Conservation (phyloP, 2,329 filamentous ascomycete genomes). For the Colletotrichum horii region DNA sequence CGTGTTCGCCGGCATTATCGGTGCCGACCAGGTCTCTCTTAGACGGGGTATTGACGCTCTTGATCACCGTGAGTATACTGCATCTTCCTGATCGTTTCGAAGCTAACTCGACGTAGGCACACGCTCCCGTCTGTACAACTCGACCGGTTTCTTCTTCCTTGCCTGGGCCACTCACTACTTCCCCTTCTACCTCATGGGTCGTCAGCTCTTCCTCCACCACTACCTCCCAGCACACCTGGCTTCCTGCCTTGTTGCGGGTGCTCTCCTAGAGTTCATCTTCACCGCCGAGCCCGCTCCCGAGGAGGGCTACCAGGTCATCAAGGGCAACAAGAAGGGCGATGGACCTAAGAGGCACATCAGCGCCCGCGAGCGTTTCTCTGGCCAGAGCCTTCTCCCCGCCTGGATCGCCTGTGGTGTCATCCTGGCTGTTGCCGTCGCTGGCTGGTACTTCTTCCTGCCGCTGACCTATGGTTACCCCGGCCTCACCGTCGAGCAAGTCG, state of each 20-base stretch:
- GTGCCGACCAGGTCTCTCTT: constrained; percentile 91
- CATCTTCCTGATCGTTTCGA: neutral
- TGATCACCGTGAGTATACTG: constrained; percentile 78
- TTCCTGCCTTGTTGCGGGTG: constrained; percentile 86
- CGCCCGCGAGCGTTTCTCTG: constrained; percentile 81
- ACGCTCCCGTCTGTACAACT: constrained; percentile 95
- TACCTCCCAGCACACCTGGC: constrained; percentile 95
- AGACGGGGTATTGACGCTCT: constrained; percentile 92
- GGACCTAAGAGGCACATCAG: constrained; percentile 67
- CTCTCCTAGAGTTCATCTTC: constrained; percentile 94
- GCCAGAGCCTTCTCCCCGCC: constrained; percentile 75
- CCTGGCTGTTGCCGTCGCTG: constrained; percentile 69
- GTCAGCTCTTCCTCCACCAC: constrained; percentile 97
- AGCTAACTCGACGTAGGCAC: constrained; percentile 65
- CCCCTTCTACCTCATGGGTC: constrained; percentile 97
- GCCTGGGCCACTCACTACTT: constrained; percentile 98
- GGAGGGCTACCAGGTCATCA: constrained; percentile 48
- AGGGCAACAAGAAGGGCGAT: constrained; percentile 50
- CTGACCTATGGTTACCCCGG: constrained; percentile 95
- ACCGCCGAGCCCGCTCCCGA: constrained; percentile 79
- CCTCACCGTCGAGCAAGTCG: constrained; percentile 77
- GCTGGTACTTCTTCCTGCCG: constrained; percentile 93
- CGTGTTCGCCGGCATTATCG: constrained; percentile 90
- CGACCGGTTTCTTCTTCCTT: constrained; percentile 98
- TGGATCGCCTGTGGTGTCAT: constrained; percentile 83